Base-by-base conservation (phyloP, 306 rosid species). In the Carpinus viminea region DNA sequence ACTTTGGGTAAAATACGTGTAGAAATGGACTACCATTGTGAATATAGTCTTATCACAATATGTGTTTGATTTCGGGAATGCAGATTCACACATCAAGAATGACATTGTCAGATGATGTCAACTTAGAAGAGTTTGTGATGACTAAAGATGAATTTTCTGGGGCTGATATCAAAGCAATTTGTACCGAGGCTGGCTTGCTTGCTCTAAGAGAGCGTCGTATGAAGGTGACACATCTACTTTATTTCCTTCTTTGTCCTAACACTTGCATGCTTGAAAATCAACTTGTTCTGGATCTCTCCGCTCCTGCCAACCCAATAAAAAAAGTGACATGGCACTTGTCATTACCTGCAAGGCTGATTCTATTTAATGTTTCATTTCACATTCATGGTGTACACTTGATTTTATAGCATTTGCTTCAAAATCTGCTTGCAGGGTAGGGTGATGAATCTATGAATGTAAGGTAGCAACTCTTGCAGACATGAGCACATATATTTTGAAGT, bases 121-220 rank as follows among this genome's bases (percentile, higher is more conserved):
- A 89, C 84, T 71, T 89, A 6, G 92, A 89, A 80, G 92, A 89
- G 76, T 89, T 89, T 64, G 90, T 89, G 5, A 84, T 89, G 92
- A 86, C 92, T 1, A 89, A 89, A 76, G 92, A 89, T 76, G 92
- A 89, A 71, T 89, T 89, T 60, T 89, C 90, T 10, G 92, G 92
- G 71, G 90, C 92, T 56, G 90, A 89, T 80, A 89, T 89, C 13
- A 89, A 84, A 85, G 92, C 92, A 18, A 89, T 89, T 47, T 89
- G 90, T 75, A 89, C 92, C 1, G 90, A 89, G 77, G 90, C 92
- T 55, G 92, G 92, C 4, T 73, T 86, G 74, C 90, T 89, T 73
- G 90, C 92, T 61, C 59, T 89, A 52, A 82, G 92, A 54, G 92
- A 89, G 52, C 87, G 92, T 20, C 85, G 92, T 3, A 89, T 89